Evolutionary conservation across 2,329 filamentous ascomycete species (phyloP).

Genomic region (Phaeosphaeria sp.): DNA sequence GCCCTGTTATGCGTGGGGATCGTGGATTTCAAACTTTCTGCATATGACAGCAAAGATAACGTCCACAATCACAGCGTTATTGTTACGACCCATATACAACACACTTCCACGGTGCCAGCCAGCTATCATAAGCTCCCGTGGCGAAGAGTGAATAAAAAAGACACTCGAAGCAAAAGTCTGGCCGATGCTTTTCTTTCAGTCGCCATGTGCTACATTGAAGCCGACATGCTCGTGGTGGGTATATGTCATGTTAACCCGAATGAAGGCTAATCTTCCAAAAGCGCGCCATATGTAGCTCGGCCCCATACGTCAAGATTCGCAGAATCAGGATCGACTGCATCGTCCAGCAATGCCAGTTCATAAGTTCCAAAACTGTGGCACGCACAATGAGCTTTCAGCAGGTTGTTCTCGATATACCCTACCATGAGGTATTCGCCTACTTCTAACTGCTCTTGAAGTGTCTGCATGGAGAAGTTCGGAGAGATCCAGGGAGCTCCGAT

Average conservation of each 20-base stretch:
- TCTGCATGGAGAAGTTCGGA: conserved; percentile 18
- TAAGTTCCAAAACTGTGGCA: conserved; percentile 8
- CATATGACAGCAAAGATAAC: no score
- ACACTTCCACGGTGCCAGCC: no score
- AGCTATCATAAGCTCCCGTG: no score
- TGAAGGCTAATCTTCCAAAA: no score
- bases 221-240: no score
- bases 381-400: conserved; percentile 14
- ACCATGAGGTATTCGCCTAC: conserved; percentile 2
- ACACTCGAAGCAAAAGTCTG: no score
- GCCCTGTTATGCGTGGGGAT: background rate
- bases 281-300: conserved; percentile 12
- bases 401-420: conserved; percentile 1
- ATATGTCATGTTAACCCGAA: no score
- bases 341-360: background rate
- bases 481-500: conserved; percentile 30
- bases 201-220: no score
- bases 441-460: conserved; percentile 7
- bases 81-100: no score
- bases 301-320: conserved; percentile 21
- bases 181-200: no score
- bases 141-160: no score
- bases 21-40: background rate
- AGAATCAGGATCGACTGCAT: conserved; percentile 11
- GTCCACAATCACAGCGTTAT: no score